Evolutionary conservation across 176 grass and related monocot species (phyloP).

Genomic region (Zizania latifolia): DNA sequence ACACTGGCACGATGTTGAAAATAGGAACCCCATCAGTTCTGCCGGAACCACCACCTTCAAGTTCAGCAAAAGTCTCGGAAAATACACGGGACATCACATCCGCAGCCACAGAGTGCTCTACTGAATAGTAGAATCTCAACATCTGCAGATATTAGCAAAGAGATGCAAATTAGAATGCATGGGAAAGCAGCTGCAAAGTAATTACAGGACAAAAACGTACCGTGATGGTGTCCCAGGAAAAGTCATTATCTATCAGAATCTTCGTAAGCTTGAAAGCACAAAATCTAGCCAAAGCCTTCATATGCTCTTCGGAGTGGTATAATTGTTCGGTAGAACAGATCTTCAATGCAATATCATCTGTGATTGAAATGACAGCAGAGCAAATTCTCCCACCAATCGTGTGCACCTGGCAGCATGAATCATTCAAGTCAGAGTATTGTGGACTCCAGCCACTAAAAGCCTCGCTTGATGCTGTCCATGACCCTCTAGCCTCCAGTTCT

Average conservation of each 20-base stretch:
- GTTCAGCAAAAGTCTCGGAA: slow-evolving; percentile 39
- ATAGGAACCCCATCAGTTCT: background rate
- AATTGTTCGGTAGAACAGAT: slow-evolving; percentile 33
- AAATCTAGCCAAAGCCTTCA: slow-evolving; percentile 52
- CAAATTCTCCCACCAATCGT: slow-evolving; percentile 47
- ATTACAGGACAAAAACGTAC: slow-evolving; percentile 13
- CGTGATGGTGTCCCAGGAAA: slow-evolving; percentile 57
- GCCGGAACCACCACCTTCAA: slow-evolving; percentile 2
- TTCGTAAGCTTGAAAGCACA: slow-evolving; percentile 44
- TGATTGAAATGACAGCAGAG: slow-evolving; percentile 60
- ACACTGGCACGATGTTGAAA: slow-evolving; percentile 74
- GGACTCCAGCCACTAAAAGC: slow-evolving; percentile 22
- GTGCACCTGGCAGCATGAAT: slow-evolving; percentile 49
- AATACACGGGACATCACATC: slow-evolving; percentile 27
- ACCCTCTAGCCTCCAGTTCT: slow-evolving; percentile 21
- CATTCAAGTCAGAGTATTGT: slow-evolving; percentile 31
- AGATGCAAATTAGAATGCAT: background rate
- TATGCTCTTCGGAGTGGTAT: slow-evolving; percentile 19
- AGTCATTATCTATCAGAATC: slow-evolving; percentile 45
- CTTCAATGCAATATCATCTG: slow-evolving; percentile 38
- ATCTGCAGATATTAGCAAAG: slow-evolving; percentile 39
- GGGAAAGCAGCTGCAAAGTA: background rate
- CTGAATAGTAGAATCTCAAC: slow-evolving; percentile 69
- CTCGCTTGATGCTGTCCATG: slow-evolving; percentile 21
- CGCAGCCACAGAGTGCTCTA: slow-evolving; percentile 1